Conservation (phyloP, 106 monocot species). For the Dendrobium chrysotoxum region DNA sequence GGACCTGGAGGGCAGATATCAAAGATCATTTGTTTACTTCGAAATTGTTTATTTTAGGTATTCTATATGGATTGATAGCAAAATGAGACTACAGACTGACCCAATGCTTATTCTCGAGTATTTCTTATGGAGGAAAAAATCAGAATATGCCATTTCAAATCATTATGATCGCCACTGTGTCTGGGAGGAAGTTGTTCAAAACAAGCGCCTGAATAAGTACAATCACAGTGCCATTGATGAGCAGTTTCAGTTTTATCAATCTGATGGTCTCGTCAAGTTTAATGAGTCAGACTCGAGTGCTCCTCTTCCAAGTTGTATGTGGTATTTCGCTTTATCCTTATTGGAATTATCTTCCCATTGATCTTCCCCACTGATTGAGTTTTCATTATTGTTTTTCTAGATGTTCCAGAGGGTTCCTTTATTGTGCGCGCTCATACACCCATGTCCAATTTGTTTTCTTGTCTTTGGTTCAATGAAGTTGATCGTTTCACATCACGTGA, state of each 20-base stretch:
- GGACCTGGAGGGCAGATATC: too few relatives aligned
- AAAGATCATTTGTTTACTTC: not conserved
- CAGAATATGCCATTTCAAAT: conserved; percentile 84
- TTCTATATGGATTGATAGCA: conserved; percentile 96
- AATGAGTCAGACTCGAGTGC: conserved; percentile 47
- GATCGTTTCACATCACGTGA: conserved; percentile 86
- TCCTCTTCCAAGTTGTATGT: conserved; percentile 87
- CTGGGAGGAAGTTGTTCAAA: conserved; percentile 93
- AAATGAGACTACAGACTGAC: conserved; percentile 72
- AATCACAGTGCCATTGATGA: conserved; percentile 87
- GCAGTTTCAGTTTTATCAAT: conserved; percentile 83
- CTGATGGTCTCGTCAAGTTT: conserved; percentile 69
- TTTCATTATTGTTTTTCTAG: conserved; percentile 28
- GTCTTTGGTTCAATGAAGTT: conserved; percentile 97
- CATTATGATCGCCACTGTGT: conserved; percentile 91
- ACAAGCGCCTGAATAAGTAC: conserved; percentile 89
- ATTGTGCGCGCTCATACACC: conserved; percentile 92
- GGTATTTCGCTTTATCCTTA: not conserved
- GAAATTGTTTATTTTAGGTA: conserved; percentile 40
- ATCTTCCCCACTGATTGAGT: not conserved
- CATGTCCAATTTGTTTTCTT: conserved; percentile 97
- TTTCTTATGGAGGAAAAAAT: conserved; percentile 65
- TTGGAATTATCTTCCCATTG: not conserved
- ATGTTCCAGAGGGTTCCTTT: conserved; percentile 95
- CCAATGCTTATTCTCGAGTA: conserved; percentile 78